phyloP scores from a whole-genome alignment of 164 flowering plant species.

The Buxus sempervirens region DNA sequence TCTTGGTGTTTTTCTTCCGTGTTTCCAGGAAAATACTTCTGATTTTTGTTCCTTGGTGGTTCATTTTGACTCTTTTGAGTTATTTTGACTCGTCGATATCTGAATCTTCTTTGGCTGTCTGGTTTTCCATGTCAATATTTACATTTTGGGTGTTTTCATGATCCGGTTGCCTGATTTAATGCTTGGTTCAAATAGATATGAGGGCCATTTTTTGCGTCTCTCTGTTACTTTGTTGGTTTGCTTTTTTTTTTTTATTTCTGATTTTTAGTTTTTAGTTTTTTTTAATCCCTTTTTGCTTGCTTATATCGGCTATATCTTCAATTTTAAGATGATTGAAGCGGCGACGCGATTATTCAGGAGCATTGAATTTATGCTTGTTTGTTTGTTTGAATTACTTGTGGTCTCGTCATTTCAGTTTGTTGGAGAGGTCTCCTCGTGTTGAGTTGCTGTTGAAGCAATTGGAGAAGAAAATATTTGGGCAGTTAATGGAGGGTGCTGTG shows the following conservation, averaged over 20 bases:
- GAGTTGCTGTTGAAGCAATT: background rate
- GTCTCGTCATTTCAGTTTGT: no score
- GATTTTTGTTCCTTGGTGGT: background rate
- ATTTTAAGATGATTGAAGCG: background rate
- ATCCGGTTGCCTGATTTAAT: background rate
- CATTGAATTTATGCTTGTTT: background rate
- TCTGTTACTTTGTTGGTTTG: no score
- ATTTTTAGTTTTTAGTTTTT: background rate
- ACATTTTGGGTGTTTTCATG: background rate
- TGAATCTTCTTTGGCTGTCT: background rate
- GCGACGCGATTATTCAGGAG: background rate
- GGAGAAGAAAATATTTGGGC: constrained; percentile 2
- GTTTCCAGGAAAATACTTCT: background rate
- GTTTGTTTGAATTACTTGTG: background rate
- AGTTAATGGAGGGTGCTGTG: background rate
- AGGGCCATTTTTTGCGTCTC: no score
- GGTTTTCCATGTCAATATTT: background rate
- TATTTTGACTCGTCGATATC: background rate
- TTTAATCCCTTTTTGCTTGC: no score
- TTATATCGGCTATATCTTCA: background rate
- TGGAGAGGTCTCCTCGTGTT: background rate
- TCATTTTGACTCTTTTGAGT: background rate
- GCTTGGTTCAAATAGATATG: background rate
- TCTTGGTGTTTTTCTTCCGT: background rate
- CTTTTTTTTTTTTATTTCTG: background rate